Conservation (phyloP, 306 rosid genomes). For the Dryas drummondii region DNA sequence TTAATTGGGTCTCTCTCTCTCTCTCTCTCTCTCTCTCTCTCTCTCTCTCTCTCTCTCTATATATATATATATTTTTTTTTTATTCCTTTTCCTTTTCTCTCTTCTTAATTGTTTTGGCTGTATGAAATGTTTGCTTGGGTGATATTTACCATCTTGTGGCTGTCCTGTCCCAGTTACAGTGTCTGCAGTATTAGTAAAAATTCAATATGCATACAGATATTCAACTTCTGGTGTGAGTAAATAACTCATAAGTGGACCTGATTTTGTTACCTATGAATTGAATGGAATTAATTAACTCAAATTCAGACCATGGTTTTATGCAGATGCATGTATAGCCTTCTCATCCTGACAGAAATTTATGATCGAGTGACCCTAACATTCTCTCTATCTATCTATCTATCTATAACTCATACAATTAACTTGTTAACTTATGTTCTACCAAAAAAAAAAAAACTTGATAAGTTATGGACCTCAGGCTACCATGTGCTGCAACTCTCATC, state of each 20-base stretch:
- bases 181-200: not conserved
- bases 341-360: not conserved
- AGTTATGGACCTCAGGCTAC: not conserved
- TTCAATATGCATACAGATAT: not conserved
- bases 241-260: not conserved
- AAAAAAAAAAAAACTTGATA: not conserved
- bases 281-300: not conserved
- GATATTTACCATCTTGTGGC: not conserved
- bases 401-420: not conserved
- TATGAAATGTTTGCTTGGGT: not conserved
- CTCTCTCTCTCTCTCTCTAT: no score
- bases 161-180: not conserved
- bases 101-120: not conserved
- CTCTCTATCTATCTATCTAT: not conserved
- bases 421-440: not conserved
- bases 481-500: slow-evolving; percentile 18
- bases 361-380: not conserved
- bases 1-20: not conserved
- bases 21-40: no score
- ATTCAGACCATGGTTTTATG: not conserved
- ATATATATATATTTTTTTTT: not conserved
- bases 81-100: not conserved
- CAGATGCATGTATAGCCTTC: not conserved
- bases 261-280: not conserved
- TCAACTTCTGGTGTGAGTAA: not conserved